phyloP scores from a whole-genome alignment of 805 yeast genomes.

The Yarrowia osloensis region DNA sequence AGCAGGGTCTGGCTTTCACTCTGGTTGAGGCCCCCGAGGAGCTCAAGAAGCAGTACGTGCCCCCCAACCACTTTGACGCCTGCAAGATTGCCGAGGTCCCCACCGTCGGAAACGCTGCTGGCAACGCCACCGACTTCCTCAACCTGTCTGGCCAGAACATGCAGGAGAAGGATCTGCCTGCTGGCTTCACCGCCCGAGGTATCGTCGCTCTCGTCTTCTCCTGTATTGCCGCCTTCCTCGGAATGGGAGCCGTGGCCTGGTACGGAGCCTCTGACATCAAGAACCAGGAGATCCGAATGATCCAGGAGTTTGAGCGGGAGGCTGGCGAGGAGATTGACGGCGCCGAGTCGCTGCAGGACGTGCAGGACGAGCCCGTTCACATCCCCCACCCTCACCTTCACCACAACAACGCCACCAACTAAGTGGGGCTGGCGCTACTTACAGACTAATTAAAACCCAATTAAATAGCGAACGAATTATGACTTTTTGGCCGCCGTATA shows the following conservation, averaged over 20 bases:
- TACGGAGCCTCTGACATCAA: slow-evolving; percentile 87
- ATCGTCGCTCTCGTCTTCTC: slow-evolving; percentile 92
- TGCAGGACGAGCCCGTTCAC: slow-evolving; percentile 31
- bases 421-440: too few relatives aligned
- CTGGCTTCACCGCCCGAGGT: slow-evolving; percentile 94
- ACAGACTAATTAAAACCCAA: slow-evolving; percentile 4
- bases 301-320: slow-evolving; percentile 47
- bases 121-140: slow-evolving; percentile 59
- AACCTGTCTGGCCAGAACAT: slow-evolving; percentile 75
- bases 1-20: slow-evolving; percentile 84
- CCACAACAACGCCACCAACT: not conserved
- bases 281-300: slow-evolving; percentile 64
- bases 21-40: slow-evolving; percentile 81
- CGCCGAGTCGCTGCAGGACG: slow-evolving; percentile 41
- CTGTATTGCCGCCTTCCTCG: slow-evolving; percentile 79
- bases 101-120: slow-evolving; percentile 86
- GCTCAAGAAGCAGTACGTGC: slow-evolving; percentile 52
- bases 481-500: not conserved
- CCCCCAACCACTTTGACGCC: slow-evolving; percentile 59
- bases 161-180: slow-evolving; percentile 68
- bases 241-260: slow-evolving; percentile 70
- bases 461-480: slow-evolving; percentile 1
- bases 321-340: slow-evolving; percentile 51
- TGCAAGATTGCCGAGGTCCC: slow-evolving; percentile 62
- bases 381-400: slow-evolving; percentile 10